A percentile compares a stretch with the other conserved stretches of the same genome.
Conservation (phyloP, 495 filamentous ascomycete species). For the Talaromyces proteolyticus region DNA sequence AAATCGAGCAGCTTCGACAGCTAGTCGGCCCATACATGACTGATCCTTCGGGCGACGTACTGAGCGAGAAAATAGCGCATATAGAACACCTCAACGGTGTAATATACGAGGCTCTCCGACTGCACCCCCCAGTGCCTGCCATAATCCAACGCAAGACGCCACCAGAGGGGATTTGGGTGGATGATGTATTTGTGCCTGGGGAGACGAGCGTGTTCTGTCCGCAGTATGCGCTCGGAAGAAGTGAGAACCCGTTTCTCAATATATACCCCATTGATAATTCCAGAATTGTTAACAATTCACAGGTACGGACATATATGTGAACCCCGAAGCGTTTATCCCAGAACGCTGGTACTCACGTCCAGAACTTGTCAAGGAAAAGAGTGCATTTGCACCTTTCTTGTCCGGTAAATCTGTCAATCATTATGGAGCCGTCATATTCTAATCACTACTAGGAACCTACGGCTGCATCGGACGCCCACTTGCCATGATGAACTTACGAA, state of each 20-base stretch:
- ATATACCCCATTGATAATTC: background rate
- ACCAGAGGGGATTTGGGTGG: conserved; percentile 38
- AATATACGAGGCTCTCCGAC: conserved; percentile 34
- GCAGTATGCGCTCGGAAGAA: conserved; percentile 25
- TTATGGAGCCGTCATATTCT: background rate
- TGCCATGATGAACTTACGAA: conserved; percentile 20
- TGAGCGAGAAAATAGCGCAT: conserved; percentile 13
- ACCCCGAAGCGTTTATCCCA: conserved; percentile 38
- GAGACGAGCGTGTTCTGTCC: conserved; percentile 30
- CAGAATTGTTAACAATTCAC: background rate
- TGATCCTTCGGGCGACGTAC: conserved; percentile 11
- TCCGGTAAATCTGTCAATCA: background rate
- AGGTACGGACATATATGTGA: conserved; percentile 14
- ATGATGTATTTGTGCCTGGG: conserved; percentile 38
- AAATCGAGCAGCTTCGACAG: conserved; percentile 21
- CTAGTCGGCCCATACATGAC: conserved; percentile 8
- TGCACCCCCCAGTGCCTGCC: conserved; percentile 18
- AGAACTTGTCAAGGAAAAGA: conserved; percentile 30
- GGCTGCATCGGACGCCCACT: conserved; percentile 22
- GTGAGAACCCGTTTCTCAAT: conserved; percentile 9
- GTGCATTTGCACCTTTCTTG: conserved; percentile 4
- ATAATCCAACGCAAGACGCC: conserved; percentile 34
- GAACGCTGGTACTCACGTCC: conserved; percentile 43
- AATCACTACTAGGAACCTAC: conserved; percentile 15
- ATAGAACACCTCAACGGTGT: conserved; percentile 32